phyloP scores from a whole-genome alignment of 345 rosid species.

The Syzygium aqueum region DNA sequence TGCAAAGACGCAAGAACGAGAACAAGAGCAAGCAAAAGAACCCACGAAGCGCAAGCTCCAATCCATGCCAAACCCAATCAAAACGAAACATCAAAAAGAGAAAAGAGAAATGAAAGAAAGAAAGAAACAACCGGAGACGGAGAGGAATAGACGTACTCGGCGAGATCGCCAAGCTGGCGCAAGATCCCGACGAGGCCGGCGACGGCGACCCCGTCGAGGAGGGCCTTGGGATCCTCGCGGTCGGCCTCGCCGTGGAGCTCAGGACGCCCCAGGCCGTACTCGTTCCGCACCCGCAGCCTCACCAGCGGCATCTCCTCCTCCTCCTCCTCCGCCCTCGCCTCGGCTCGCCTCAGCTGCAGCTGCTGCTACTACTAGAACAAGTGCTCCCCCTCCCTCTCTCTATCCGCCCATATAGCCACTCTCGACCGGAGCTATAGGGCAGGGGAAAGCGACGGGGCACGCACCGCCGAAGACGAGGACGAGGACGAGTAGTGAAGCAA shows the following conservation, averaged over 20 bases:
- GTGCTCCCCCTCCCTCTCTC: background rate
- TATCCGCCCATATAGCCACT: background rate
- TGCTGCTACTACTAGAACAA: background rate
- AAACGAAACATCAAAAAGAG: background rate
- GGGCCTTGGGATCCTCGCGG: conserved; percentile 70
- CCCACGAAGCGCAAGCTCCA: background rate
- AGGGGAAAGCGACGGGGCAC: background rate
- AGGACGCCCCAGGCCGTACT: conserved; percentile 46
- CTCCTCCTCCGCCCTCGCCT: too few relatives aligned
- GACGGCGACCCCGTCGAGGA: conserved; percentile 73
- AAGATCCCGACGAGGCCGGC: conserved; percentile 90
- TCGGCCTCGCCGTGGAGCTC: conserved; percentile 42
- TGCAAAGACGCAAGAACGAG: background rate
- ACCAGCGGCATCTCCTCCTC: conserved; percentile 52
- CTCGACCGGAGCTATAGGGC: background rate
- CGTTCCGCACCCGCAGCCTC: conserved; percentile 66
- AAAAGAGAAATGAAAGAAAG: background rate
- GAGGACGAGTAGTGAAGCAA: background rate
- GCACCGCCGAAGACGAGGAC: background rate
- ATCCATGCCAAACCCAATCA: background rate
- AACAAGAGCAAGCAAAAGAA: background rate
- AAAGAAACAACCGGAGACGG: background rate
- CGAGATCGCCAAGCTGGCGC: conserved; percentile 96
- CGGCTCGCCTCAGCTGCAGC: background rate
- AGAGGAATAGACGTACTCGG: conserved; percentile 51